A percentile compares a stretch with the other conserved stretches of the same genome.
phyloP scores from a whole-genome alignment of 345 rosid species.

The Gossypium thurberi region DNA sequence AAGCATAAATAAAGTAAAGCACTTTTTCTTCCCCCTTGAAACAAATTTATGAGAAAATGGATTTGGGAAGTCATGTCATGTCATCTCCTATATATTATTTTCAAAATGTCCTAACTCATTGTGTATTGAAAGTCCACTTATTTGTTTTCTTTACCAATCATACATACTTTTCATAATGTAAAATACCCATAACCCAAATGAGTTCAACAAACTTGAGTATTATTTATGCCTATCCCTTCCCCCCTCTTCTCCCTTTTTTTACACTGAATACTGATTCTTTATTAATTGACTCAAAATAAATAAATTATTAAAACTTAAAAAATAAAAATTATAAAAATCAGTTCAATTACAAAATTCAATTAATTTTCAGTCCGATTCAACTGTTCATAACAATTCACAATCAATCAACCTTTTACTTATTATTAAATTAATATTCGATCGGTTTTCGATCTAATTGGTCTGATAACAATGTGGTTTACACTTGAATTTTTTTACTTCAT shows the following conservation, averaged over 20 bases:
- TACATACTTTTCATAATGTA: not conserved
- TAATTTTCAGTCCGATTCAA: too few relatives aligned
- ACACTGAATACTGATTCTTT: too few relatives aligned
- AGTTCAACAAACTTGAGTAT: not conserved
- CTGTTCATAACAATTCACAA: rapidly evolving
- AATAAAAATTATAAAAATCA: too few relatives aligned
- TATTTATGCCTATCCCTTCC: not conserved
- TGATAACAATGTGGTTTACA: too few relatives aligned
- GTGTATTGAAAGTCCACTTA: not conserved
- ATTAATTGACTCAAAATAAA: too few relatives aligned
- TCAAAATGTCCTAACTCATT: not conserved
- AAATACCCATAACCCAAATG: not conserved
- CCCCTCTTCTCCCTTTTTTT: not conserved
- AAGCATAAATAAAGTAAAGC: not conserved
- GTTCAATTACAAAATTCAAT: too few relatives aligned
- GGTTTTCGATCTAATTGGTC: rapidly evolving
- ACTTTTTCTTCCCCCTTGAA: not conserved
- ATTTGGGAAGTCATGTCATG: not conserved
- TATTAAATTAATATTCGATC: too few relatives aligned
- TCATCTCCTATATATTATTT: not conserved
- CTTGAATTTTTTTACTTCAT: not conserved
- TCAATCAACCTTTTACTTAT: too few relatives aligned
- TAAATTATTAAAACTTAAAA: too few relatives aligned
- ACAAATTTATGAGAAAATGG: not conserved
- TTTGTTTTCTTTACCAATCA: not conserved